Base-by-base conservation (phyloP, 345 rosid species). In the Eucalyptus rudis region DNA sequence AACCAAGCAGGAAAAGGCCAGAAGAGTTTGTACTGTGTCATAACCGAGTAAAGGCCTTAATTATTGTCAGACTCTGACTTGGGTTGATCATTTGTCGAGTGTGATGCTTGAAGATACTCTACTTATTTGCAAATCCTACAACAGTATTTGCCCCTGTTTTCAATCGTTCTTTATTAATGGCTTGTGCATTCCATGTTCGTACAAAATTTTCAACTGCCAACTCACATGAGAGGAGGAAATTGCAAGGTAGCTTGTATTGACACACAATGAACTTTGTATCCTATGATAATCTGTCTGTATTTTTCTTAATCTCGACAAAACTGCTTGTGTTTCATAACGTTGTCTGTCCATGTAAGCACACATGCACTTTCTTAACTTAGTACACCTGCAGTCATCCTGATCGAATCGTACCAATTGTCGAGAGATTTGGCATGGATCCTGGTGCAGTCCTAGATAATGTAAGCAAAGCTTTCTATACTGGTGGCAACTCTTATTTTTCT, bases 61-160 rank as follows among this genome's bases (percentile, higher is more conserved):
- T 58, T 58, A 58, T 58, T 2, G 66, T 58, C 64, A 25, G 29
- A 25, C n/a, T 58, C n/a, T 0, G 0, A 58, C 7, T 10, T 58
- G 64, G n/a, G n/a, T 58, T 58, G n/a, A 25, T 24, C 64, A 11
- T 0, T 11, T 2, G 64, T 58, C 2, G 2, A 58, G 0, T 58
- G n/a, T 54, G 27, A 54, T 58, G n/a, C 66, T 25, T 58, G n/a
- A 58, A 25, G 66, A 54, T 25, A 58, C n/a, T 58, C n/a, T 58
- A 58, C 66, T 58, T 58, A 58, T 58, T 25, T 58, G 13, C 66
- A 58, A 58, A 58, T 58, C 66, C 13, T 25, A 58, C n/a, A 25
- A 58, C n/a, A 58, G 13, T 58, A 58, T 25, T 2, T 10, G 2
- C 64, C n/a, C 52, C 43, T 4, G 50, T 49, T 49, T 49, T 49